A percentile compares a stretch with the other conserved stretches of the same genome.
These are phyloP conservation scores for Acorus gramineus DNA, from an alignment of 106 monocot species.

Conservation along the genomic window DNA sequence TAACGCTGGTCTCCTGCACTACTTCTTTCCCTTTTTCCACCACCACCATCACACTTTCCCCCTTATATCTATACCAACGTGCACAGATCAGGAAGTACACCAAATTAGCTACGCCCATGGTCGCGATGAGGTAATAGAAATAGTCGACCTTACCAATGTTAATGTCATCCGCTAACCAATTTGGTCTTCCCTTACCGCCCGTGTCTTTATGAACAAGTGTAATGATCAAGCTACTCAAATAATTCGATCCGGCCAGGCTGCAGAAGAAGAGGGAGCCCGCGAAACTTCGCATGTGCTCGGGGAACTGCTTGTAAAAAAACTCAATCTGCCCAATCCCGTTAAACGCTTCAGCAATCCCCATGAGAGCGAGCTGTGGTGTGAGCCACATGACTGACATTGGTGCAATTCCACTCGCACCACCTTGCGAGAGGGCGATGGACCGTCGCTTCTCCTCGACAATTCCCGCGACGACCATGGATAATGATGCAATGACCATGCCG, in stretches of 20 bases:
- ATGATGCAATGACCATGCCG: slow-evolving; percentile 20
- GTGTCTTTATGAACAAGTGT: slow-evolving; percentile 29
- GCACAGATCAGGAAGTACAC: slow-evolving; percentile 49
- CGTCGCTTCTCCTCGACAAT: slow-evolving; percentile 21
- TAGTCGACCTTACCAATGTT: slow-evolving; percentile 43
- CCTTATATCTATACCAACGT: slow-evolving; percentile 66
- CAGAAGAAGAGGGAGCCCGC: slow-evolving; percentile 53
- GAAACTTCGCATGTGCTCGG: slow-evolving; percentile 59
- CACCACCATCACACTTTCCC: not conserved
- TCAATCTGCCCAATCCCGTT: slow-evolving; percentile 61
- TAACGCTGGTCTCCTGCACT: too few relatives aligned
- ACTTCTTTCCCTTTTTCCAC: too few relatives aligned
- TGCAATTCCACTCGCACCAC: not conserved
- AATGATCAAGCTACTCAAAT: slow-evolving; percentile 37
- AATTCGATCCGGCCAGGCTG: slow-evolving; percentile 38
- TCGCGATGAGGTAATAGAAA: slow-evolving; percentile 53
- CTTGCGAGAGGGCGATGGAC: not conserved
- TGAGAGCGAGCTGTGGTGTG: slow-evolving; percentile 41
- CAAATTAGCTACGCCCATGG: slow-evolving; percentile 27
- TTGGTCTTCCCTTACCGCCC: slow-evolving; percentile 1
- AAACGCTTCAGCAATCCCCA: slow-evolving; percentile 59
- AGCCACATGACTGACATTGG: slow-evolving; percentile 41
- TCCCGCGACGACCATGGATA: slow-evolving; percentile 33
- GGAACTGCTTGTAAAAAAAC: slow-evolving; percentile 74
- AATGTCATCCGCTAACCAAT: slow-evolving; percentile 49